Base-by-base conservation (phyloP, 192 early-diverging fungal genomes). In the Linnemannia zychae region DNA sequence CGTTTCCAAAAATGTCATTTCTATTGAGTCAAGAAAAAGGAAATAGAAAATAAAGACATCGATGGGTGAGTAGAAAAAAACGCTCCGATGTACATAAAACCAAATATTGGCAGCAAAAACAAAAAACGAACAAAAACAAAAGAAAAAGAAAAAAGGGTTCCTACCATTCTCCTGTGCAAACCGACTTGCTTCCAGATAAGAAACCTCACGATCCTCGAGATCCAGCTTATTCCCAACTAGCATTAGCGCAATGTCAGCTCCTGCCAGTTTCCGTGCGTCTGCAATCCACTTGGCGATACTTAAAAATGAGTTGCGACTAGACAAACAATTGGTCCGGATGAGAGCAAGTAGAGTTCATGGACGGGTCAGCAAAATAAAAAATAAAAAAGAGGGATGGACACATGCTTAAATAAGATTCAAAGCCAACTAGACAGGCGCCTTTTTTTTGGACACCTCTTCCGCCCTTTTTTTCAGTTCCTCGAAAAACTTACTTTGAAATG, bases 211-310 rank as follows among this genome's bases (percentile, higher is more conserved):
- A 53, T 91, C 89, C 31, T 90, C 91, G n/a, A 83, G 65, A 77
- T 93, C 92, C 49, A 87, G 76, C 74, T 96, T 96, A 77, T 95
- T 95, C 11, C 95, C 95, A 1, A 96, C 93, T 16, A 95, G 74
- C 68, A 95, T 90, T 31, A 93, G 91, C 53, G 92, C 90, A 71
- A 95, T 89, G 67, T 94, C 90, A 11, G 93, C 89, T 28, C 92
- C 90, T 11, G 95, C 93, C 18, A 95, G 88, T 75, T 90, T 89
- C 40, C 91, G 90, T 70, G 92, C 90, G 71, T 95, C 94, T 47
- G 77, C 79, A 47, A 95, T 83, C 94, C 94, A 96, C 46, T 89
- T 92, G 44, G 91, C 88, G 18, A 95, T 86, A 37, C 88, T 89
- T 40, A 83, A 76, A 67, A 96, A 95, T 36, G 93, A 92, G 47